These are phyloP conservation scores for Psidium guajava DNA, from an alignment of 345 rosid species.

Conservation along the genomic window DNA sequence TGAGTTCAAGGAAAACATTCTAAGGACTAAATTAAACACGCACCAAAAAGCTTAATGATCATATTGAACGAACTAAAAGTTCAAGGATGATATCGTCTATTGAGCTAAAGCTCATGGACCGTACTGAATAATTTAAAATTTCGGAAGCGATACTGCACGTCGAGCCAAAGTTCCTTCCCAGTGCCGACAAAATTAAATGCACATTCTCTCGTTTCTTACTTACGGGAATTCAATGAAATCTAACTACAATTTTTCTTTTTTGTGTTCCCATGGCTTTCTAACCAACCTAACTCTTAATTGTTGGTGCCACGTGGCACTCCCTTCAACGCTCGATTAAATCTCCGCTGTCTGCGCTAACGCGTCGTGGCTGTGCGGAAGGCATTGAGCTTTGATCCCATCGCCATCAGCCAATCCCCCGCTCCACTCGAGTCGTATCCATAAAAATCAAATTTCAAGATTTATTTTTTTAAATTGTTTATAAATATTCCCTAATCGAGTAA, in stretches of 20 bases:
- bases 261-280: neutral
- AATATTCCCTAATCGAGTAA: neutral
- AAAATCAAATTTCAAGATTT: neutral
- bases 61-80: neutral
- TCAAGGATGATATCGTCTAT: accelerated
- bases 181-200: neutral
- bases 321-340: neutral
- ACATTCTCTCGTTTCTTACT: neutral
- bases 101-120: too few species aligned
- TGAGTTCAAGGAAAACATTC: too few species aligned
- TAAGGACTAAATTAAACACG: accelerated
- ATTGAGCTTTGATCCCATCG: neutral
- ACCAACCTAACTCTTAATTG: neutral
- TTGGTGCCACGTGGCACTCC: neutral
- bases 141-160: too few species aligned
- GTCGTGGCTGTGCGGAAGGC: neutral
- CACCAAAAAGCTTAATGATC: accelerated
- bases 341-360: neutral
- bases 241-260: too few species aligned
- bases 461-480: neutral
- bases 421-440: neutral
- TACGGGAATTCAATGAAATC: neutral
- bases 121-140: too few species aligned
- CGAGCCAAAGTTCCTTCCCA: too few species aligned
- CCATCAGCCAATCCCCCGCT: neutral